phyloP scores from a whole-genome alignment of 345 rosid species.

The Lepidium sativum region DNA sequence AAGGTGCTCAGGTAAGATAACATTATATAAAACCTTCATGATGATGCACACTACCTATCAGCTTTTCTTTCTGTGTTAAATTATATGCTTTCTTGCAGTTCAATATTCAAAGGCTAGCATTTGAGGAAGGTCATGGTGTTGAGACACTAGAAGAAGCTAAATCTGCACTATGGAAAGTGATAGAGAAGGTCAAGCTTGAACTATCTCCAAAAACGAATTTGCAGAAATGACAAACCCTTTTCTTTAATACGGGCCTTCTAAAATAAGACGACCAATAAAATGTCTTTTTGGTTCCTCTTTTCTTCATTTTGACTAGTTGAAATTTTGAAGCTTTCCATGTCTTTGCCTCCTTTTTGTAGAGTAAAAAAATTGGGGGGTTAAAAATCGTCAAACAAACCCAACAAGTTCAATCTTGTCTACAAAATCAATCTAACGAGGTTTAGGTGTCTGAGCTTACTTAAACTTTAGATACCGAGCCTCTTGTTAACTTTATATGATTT shows the following conservation, averaged over 20 bases:
- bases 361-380: neutral
- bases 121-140: conserved; percentile 64
- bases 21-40: neutral
- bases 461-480: too few relatives aligned
- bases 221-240: conserved; percentile 31
- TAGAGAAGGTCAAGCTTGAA: conserved; percentile 55
- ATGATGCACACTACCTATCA: neutral
- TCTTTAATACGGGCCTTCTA: neutral
- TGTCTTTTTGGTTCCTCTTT: neutral
- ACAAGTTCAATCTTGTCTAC: too few relatives aligned
- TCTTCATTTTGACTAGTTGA: neutral
- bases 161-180: conserved; percentile 62
- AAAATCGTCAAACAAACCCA: neutral
- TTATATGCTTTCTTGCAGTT: conserved; percentile 38
- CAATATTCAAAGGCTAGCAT: conserved; percentile 78
- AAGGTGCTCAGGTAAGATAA: conserved; percentile 81
- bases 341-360: neutral
- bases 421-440: too few relatives aligned
- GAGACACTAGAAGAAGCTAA: conserved; percentile 93
- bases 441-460: too few relatives aligned
- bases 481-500: too few relatives aligned
- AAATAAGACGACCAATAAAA: neutral
- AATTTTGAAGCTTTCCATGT: conserved; percentile 7
- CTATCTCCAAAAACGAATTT: conserved; percentile 40
- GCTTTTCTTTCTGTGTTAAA: neutral